Conservation (phyloP, 1,139 yeast species). For the Yamadazyma jaroonii region DNA sequence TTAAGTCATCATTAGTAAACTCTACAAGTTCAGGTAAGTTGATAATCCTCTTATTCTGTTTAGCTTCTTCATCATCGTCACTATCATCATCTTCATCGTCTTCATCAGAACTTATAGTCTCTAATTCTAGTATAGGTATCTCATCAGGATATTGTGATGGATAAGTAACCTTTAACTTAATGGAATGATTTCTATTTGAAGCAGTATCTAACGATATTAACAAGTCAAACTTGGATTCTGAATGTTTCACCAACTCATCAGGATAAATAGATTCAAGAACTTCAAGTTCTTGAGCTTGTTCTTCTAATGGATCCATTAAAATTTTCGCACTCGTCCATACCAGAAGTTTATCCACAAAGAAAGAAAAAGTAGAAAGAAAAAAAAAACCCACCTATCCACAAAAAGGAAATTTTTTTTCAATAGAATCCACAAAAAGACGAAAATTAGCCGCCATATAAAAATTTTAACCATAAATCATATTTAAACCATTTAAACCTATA, state of each 20-base stretch:
- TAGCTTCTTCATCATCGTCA: conserved; percentile 44
- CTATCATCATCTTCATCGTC: conserved; percentile 44
- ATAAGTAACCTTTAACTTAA: conserved; percentile 58
- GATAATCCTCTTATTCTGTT: conserved; percentile 37
- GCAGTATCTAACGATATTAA: conserved; percentile 56
- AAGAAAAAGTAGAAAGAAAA: too few relatives aligned
- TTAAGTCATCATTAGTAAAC: conserved; percentile 47
- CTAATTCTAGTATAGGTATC: conserved; percentile 46
- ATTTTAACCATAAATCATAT: neutral
- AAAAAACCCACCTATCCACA: too few relatives aligned
- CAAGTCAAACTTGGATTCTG: conserved; percentile 47
- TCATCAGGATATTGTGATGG: conserved; percentile 73
- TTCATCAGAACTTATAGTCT: conserved; percentile 27
- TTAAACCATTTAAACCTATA: too few relatives aligned
- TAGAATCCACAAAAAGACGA: too few relatives aligned
- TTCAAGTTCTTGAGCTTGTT: conserved; percentile 76
- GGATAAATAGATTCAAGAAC: conserved; percentile 90
- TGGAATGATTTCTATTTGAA: conserved; percentile 49
- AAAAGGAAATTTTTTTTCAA: too few relatives aligned
- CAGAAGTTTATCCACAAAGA: too few relatives aligned
- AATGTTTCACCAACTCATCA: conserved; percentile 60
- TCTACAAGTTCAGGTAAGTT: conserved; percentile 56
- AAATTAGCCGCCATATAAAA: too few relatives aligned
- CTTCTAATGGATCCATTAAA: conserved; percentile 64
- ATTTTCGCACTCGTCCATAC: neutral